Evolutionary conservation across 176 grass and related monocot genomes (phyloP), one percentile per base, ranked within the genome.

Genomic region (Triticum urartu): DNA sequence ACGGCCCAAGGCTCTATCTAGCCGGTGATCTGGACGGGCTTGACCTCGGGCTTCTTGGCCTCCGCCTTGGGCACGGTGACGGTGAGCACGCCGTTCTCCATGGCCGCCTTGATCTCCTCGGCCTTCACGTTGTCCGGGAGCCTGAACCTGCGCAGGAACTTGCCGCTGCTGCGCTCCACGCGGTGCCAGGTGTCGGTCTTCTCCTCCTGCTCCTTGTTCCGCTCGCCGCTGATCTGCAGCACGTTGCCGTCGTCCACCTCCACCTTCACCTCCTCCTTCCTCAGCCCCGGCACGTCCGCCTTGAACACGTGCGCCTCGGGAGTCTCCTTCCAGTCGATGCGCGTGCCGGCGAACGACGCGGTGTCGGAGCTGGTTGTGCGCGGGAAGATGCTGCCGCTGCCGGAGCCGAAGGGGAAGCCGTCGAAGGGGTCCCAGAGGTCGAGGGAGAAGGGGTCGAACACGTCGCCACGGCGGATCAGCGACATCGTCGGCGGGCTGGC

Each of bases 361-460:
- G 52, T 24, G 3, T 80, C 84, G 33, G 75, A 59, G 34, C 9
- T 24, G 75, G 24, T 54, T 18, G 7, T 4, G 84, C 63, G 77
- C 1, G 75, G 64, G 42, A 82, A n/a, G 64, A 72, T 12, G 78
- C 36, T 30, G 40, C 78, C 12, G 66, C 39, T 65, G 70, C 78
- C 22, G 79, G 72, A 58, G 42, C 79, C 47, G 34, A 83, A 75
- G 33, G 86, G 79, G 42, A 88, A 82, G 43, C 78, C 78, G 3
- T 82, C 22, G 61, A 87, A 82, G 61, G 72, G 71, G 30, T 78
- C 43, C 77, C 48, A 85, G 22, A 86, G 34, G 60, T 91, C 70
- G 50, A 91, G 81, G 4, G 81, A 91, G 67, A 91, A 87, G 47
- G 89, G 89, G 62, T 91, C 89, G 52, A 84, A 88, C 26, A 85